These are phyloP conservation scores for Fusarium coffeatum DNA, from an alignment of 2,329 filamentous ascomycete genomes.

Conservation along the genomic window DNA sequence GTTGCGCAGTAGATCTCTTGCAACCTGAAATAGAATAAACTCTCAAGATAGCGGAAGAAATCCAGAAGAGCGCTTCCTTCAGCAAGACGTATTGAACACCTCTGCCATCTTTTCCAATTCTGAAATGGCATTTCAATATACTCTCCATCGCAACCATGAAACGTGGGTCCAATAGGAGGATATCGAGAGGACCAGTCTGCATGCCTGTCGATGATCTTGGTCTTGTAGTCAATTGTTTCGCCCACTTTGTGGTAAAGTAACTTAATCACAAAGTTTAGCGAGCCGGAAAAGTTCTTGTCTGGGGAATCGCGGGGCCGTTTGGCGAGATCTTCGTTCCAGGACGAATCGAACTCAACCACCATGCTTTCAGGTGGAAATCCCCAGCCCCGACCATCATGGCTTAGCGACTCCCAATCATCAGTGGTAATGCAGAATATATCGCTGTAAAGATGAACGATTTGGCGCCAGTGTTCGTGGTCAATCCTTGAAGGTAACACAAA, in stretches of 20 bases:
- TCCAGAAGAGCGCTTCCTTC: background rate
- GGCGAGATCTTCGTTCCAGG: background rate
- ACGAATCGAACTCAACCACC: background rate
- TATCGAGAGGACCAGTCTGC: background rate
- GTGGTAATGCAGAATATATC: background rate
- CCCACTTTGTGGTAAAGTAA: background rate
- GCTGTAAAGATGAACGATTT: fast-evolving
- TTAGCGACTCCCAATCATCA: background rate
- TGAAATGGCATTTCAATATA: background rate
- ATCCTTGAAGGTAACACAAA: background rate
- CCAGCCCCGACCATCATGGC: too few species aligned
- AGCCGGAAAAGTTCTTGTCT: background rate
- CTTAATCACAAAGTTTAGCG: background rate
- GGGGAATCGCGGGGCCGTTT: fast-evolving
- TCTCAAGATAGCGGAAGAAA: background rate
- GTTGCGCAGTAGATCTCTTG: background rate
- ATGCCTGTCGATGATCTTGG: background rate
- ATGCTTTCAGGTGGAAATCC: too few species aligned
- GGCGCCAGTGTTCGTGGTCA: background rate
- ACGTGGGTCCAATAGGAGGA: too few species aligned
- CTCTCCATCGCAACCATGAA: background rate
- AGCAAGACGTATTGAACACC: background rate
- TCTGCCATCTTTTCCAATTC: background rate
- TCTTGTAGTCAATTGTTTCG: fast-evolving
- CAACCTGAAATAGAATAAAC: fast-evolving